Conservation (phyloP, 192 early-diverging fungal genomes). For the Coemansia asiatica region DNA sequence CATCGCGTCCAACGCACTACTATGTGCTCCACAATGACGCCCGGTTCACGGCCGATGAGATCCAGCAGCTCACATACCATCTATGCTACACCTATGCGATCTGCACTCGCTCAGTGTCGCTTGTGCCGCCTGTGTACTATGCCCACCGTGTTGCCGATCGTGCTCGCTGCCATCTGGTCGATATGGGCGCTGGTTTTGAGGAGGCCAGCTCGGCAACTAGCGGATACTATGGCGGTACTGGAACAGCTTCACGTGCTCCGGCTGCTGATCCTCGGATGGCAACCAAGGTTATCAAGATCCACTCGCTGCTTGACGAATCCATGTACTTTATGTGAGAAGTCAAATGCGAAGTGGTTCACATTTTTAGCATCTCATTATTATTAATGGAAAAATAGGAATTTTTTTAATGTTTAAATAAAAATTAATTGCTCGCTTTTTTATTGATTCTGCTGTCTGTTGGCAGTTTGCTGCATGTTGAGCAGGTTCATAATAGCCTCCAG, state of each 20-base stretch:
- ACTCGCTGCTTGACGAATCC: slow-evolving; percentile 2
- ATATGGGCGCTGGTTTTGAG: slow-evolving; percentile 43
- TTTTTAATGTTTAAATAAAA: no score
- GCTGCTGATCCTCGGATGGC: neutral
- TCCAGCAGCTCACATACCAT: slow-evolving; percentile 85
- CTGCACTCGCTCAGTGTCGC: slow-evolving; percentile 82
- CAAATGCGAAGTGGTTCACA: no score
- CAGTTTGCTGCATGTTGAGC: slow-evolving; percentile 5
- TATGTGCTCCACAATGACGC: slow-evolving; percentile 88
- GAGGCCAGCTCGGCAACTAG: slow-evolving; percentile 29
- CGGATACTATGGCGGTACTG: slow-evolving; percentile 37
- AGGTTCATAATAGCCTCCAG: slow-evolving; percentile 9
- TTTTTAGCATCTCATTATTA: no score
- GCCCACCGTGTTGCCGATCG: slow-evolving; percentile 87
- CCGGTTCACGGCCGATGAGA: slow-evolving; percentile 69
- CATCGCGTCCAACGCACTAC: slow-evolving; percentile 90
- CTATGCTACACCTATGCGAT: slow-evolving; percentile 89
- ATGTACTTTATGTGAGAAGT: slow-evolving; percentile 17
- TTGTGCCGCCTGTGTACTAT: slow-evolving; percentile 90
- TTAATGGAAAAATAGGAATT: no score
- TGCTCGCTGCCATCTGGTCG: slow-evolving; percentile 74
- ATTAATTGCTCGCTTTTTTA: neutral
- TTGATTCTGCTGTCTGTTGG: neutral
- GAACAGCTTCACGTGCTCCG: neutral
- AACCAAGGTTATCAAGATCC: slow-evolving; percentile 5